Base-by-base conservation (phyloP, 495 filamentous ascomycete species). In the Cudoniella acicularis region DNA sequence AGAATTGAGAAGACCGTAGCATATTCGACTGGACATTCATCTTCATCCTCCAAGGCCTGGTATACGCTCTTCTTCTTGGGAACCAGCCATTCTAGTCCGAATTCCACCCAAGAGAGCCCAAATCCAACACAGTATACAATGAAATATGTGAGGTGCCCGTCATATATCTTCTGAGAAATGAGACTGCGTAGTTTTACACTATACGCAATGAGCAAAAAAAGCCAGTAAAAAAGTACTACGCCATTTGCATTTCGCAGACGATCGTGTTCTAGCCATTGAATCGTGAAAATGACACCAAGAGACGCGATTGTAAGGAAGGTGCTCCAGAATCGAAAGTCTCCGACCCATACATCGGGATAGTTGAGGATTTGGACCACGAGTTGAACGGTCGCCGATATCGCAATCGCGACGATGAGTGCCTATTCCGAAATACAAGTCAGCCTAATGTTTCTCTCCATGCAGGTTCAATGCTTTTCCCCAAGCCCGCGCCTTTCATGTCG, bases 211-310 rank as follows among this genome's bases (percentile, higher is more conserved):
- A 93, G 76, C 54, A 96, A 85, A 65, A 96, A 86, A 8, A 96
- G 79, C 95, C 95, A 99, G 79, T 94, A 99, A 72, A 97, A 92
- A 45, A 99, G 77, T 17, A 95, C 92, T 20, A 96, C 89, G 4
- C 91, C 93, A 69, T 96, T 96, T 22, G 95, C 86, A 68, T 94
- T 88, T 24, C 92, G 84, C 63, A 90, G 89, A 42, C 94, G 83
- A 72, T 84, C 84, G 73, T 98, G 92, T 70, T 99, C 95, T 56
- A 90, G 78, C 76, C 93, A 95, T 75, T 99, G 95, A 50, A 98
- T 83, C n/a, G 80, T 67, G 63, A 89, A 90, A 10, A 96, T 88
- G 49, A 95, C 82, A 21, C 80, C 79, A 24, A 97, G 79, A 20
- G 92, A 96, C 13, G 86, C 54, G n/a, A 96, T 72, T 11, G 85